Evolutionary conservation across 306 rosid species (phyloP), one percentile per base, ranked within the genome.

Genomic region (Sophora flavescens): DNA sequence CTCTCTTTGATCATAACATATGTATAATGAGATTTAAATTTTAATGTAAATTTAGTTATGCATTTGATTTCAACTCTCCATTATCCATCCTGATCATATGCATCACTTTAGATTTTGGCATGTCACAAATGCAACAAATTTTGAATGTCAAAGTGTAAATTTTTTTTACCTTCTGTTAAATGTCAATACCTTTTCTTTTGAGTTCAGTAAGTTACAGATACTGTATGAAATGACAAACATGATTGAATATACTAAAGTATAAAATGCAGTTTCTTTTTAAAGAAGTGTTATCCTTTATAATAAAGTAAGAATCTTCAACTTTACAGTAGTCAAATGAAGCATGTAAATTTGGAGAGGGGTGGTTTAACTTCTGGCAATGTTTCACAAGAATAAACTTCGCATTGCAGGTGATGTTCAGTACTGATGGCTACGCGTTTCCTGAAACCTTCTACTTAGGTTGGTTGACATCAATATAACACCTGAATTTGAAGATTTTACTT

Each of bases 381-480:
- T 58, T 63, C 75, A 52, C 50, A 42, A 60, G 69, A 72, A 69
- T 33, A 76, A 75, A 58, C 61, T 82, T 86, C 30, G 78, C 86
- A 86, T 86, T 76, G 83, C 95, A 94, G 98, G 97, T 94, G 83
- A 91, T 94, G 97, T 91, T 94, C 90, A 91, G 98, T 85, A 86
- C 91, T 18, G 97, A 94, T 74, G 97, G 88, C 70, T 84, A 72
- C 57, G 90, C 94, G 4, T 91, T 87, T 83, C 97, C 98, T 63
- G 98, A 94, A 85, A 84, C 89, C 65, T 94, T 82, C 83, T 94
- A 88, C 85, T 86, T 94, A 86, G 98, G 98, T 94, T 38, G 63
- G 93, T 77, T 70, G 12, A 77, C 28, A 47, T 38, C 60, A 54
- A 12, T 54, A 66, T 66, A 17, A 59, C 33, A 22, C 36, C 36